Base-by-base conservation (phyloP, 768 basidiomycete genomes). In the Boletus barrowsii region DNA sequence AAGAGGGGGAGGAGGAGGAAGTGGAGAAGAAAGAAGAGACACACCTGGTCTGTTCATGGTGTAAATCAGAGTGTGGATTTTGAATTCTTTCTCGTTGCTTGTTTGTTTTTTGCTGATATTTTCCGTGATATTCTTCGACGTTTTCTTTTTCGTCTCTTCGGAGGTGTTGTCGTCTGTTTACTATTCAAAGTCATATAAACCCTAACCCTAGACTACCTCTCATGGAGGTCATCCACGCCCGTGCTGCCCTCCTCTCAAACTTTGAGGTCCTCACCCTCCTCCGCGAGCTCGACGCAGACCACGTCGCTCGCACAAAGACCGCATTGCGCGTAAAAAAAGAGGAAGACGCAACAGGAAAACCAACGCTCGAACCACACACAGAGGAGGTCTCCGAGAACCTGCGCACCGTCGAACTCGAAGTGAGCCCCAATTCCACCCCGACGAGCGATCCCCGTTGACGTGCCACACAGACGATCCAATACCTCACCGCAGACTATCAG, bases 221-320 rank as follows among this genome's bases (percentile, higher is more conserved):
- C 11, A 64, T 64, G 64, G 48, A 71, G 35, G 51, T 69, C 58
- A 2, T 67, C 46, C 83, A 87, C 56, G 65, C 84, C 11, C 82
- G 88, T 48, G 76, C 88, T 15, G 84, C 90, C n/a, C 82, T 96
- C 49, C 80, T 98, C 15, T 88, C 92, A 32, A 96, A 97, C 71
- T 83, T 78, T 62, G 95, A 98, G 70, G 93, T 97, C 55, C 75
- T 95, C 43, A 64, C 79, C 17, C 80, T 94, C 50, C 80, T 97
- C 48, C 81, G 83, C 29, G 82, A 88, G 51, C 85, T 91, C 39
- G 88, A 93, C 67, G 74, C 72, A 14, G 87, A 92, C 60, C 84
- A 91, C 67, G 68, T 88, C 40, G 76, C 83, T 1, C 83, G 84
- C 36, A 78, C 86, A 42, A 88, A 86, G 66, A 80, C 85, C 5